phyloP scores from a whole-genome alignment of 1,284 basidiomycete species.

The Irpex lacteus region DNA sequence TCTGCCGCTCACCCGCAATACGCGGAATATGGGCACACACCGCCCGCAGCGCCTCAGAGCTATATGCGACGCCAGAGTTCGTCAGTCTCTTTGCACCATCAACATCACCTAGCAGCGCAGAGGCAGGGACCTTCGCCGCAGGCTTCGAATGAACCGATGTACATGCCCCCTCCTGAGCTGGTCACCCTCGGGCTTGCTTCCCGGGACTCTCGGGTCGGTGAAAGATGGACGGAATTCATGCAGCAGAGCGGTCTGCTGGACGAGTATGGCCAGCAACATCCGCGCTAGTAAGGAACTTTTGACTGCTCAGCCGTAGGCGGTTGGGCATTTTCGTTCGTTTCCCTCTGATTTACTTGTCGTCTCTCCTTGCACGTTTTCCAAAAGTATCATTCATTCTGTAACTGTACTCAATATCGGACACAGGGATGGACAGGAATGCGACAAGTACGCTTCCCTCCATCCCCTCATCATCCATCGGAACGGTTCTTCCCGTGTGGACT shows the following conservation, averaged over 20 bases:
- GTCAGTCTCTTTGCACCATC: not conserved
- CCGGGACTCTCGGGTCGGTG: constrained; percentile 26
- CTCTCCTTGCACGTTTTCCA: no score
- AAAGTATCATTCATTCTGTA: not conserved
- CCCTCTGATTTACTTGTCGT: no score
- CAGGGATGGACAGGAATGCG: not conserved
- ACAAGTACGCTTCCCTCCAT: not conserved
- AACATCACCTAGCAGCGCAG: not conserved
- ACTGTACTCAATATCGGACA: not conserved
- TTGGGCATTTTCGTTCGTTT: no score
- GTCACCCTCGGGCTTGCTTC: constrained; percentile 29
- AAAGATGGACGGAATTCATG: constrained; percentile 32
- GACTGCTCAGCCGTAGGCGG: no score
- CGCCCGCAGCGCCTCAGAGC: not conserved
- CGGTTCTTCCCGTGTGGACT: not conserved
- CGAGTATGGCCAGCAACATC: constrained; percentile 4
- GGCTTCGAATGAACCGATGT: constrained; percentile 11
- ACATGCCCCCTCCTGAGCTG: constrained; percentile 27
- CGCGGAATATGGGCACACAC: constrained; percentile 3
- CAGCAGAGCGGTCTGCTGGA: constrained; percentile 31
- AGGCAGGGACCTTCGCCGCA: not conserved
- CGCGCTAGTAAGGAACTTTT: not conserved
- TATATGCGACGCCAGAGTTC: not conserved
- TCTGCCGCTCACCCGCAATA: constrained; percentile 1
- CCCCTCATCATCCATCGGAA: not conserved